Percentiles rank a stretch among this genome's conserved stretches.
phyloP scores from a whole-genome alignment of 2,329 filamentous ascomycete species.

The Cercospora sojina region DNA sequence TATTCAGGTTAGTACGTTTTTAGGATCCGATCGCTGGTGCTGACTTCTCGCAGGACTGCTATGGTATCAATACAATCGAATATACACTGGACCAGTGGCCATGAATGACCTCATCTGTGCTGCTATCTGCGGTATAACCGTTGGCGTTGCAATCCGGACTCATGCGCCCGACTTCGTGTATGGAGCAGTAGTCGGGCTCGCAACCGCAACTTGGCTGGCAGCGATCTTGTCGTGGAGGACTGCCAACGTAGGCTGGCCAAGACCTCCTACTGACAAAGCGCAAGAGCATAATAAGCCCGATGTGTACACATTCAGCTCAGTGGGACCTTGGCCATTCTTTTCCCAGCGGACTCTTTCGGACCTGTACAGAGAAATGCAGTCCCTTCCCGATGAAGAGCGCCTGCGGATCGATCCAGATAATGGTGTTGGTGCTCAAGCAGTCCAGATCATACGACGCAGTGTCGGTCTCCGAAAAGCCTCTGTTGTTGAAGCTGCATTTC shows the following conservation, averaged over 20 bases:
- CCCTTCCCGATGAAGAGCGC: neutral
- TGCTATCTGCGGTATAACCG: constrained; percentile 46
- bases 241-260: constrained; percentile 48
- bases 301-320: constrained; percentile 6
- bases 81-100: constrained; percentile 48
- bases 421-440: neutral
- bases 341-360: constrained; percentile 15
- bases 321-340: constrained; percentile 1
- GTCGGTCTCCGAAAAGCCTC: neutral
- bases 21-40: neutral
- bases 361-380: neutral
- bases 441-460: neutral
- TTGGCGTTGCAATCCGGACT: constrained; percentile 48
- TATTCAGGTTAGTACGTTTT: constrained; percentile 43
- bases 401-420: neutral
- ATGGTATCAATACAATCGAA: constrained; percentile 53
- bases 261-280: neutral
- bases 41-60: constrained; percentile 40
- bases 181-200: constrained; percentile 51
- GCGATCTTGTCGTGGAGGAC: constrained; percentile 51
- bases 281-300: neutral
- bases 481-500: constrained; percentile 3
- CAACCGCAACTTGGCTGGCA: constrained; percentile 52
- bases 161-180: constrained; percentile 45
- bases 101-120: constrained; percentile 51